Conservation (phyloP, 257 asterid species). For the Vinca minor region DNA sequence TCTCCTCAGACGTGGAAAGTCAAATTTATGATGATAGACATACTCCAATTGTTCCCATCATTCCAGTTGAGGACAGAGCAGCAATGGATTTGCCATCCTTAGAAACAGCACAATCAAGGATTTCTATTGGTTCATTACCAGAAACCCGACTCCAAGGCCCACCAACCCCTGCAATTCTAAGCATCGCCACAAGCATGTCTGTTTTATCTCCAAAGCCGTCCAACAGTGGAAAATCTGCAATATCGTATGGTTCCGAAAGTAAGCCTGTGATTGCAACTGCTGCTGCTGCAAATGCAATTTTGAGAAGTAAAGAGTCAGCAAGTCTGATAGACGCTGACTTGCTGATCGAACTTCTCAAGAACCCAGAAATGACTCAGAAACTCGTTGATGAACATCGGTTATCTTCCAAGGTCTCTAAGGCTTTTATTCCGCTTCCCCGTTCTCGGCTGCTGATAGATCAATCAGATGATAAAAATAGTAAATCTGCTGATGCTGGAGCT, state of each 20-base stretch:
- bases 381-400: slow-evolving; percentile 17
- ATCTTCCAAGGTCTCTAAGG: not conserved
- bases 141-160: slow-evolving; percentile 6
- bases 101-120: slow-evolving; percentile 9
- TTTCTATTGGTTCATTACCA: slow-evolving; percentile 6
- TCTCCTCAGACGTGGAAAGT: slow-evolving; percentile 13
- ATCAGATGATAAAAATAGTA: not conserved
- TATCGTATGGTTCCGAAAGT: slow-evolving; percentile 13
- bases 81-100: slow-evolving; percentile 5
- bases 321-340: slow-evolving; percentile 27
- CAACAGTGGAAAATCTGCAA: slow-evolving; percentile 12
- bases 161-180: not conserved
- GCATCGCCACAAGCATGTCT: not conserved
- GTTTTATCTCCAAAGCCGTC: slow-evolving; percentile 8
- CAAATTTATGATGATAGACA: slow-evolving; percentile 20
- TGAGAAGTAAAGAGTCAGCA: slow-evolving; percentile 20
- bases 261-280: slow-evolving; percentile 28
- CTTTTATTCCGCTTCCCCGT: slow-evolving; percentile 9
- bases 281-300: slow-evolving; percentile 35
- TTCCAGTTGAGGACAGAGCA: slow-evolving; percentile 35
- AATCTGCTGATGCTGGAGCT: not conserved
- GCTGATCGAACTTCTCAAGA: slow-evolving; percentile 27
- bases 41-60: slow-evolving; percentile 28
- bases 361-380: slow-evolving; percentile 36
- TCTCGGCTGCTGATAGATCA: not conserved